Conservation (phyloP, 352 stramenopile species). For the Phytophthora capsici region DNA sequence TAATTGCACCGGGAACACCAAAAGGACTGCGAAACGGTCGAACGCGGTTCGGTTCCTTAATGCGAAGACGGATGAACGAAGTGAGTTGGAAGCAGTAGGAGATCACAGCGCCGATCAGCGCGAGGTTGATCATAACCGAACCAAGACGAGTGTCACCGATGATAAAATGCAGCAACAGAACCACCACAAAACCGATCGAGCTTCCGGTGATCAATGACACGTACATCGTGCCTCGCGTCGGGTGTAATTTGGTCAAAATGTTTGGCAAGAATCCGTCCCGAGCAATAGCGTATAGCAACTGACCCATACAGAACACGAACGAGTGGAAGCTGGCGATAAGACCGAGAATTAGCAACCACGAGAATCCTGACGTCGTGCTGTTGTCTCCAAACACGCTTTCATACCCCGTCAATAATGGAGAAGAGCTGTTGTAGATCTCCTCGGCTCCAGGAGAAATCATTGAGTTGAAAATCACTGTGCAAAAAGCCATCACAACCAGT, state of each 20-base stretch:
- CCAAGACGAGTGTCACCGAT: conserved; percentile 65
- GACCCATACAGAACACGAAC: conserved; percentile 84
- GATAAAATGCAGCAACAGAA: conserved; percentile 60
- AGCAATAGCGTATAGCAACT: conserved; percentile 69
- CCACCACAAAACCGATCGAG: conserved; percentile 48
- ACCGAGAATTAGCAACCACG: conserved; percentile 70
- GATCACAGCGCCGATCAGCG: conserved; percentile 67
- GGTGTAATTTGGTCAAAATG: conserved; percentile 54
- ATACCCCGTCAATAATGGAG: conserved; percentile 65
- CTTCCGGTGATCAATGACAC: conserved; percentile 61
- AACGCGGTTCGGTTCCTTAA: conserved; percentile 53
- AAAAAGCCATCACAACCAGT: conserved; percentile 58
- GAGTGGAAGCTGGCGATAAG: conserved; percentile 76
- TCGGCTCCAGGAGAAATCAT: conserved; percentile 62
- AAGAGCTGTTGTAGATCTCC: conserved; percentile 48
- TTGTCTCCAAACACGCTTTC: conserved; percentile 76
- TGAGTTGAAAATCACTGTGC: conserved; percentile 71
- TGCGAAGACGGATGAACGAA: conserved; percentile 63
- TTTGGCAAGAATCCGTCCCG: conserved; percentile 65
- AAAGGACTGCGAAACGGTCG: conserved; percentile 67
- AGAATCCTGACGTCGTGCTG: conserved; percentile 67
- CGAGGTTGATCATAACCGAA: conserved; percentile 75
- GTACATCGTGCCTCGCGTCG: conserved; percentile 56
- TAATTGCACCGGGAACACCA: conserved; percentile 50
- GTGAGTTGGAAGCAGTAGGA: conserved; percentile 67